A percentile compares a stretch with the other conserved stretches of the same genome.
These are phyloP conservation scores for Vanderwaltozyma verrucispora DNA, from an alignment of 805 yeast genomes.

Conservation along the genomic window DNA sequence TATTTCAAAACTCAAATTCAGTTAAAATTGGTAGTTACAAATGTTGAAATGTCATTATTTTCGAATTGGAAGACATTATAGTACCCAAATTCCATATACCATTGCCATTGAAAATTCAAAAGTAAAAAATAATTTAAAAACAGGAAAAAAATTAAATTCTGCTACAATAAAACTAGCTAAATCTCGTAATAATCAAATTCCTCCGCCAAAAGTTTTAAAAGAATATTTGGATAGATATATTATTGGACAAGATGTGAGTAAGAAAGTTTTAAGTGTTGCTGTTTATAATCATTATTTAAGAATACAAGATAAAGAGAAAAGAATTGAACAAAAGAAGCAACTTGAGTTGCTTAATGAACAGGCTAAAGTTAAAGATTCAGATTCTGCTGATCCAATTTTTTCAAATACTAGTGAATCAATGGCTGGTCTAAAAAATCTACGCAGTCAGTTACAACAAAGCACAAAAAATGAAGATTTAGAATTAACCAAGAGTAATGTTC, in stretches of 20 bases:
- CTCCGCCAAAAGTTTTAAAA: conserved; percentile 40
- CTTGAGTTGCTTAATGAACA: conserved; percentile 21
- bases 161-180: too few relatives aligned
- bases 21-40: too few relatives aligned
- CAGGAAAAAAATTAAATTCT: too few relatives aligned
- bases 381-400: conserved; percentile 14
- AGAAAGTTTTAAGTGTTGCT: conserved; percentile 50
- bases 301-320: conserved; percentile 32
- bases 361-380: conserved; percentile 13
- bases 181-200: conserved; percentile 13
- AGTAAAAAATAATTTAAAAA: too few relatives aligned
- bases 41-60: too few relatives aligned
- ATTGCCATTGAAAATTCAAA: too few relatives aligned
- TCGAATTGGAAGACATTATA: too few relatives aligned
- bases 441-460: conserved; percentile 19
- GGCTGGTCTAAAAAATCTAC: conserved; percentile 23
- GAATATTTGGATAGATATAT: conserved; percentile 40
- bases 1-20: too few relatives aligned
- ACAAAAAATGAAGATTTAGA: conserved; percentile 32
- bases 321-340: conserved; percentile 2
- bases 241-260: conserved; percentile 46
- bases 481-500: conserved; percentile 44
- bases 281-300: conserved; percentile 49
- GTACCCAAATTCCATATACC: too few relatives aligned
- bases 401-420: conserved; percentile 21